Evolutionary conservation across 768 basidiomycete species (phyloP).

Genomic region (Pleurotus ostreatus): DNA sequence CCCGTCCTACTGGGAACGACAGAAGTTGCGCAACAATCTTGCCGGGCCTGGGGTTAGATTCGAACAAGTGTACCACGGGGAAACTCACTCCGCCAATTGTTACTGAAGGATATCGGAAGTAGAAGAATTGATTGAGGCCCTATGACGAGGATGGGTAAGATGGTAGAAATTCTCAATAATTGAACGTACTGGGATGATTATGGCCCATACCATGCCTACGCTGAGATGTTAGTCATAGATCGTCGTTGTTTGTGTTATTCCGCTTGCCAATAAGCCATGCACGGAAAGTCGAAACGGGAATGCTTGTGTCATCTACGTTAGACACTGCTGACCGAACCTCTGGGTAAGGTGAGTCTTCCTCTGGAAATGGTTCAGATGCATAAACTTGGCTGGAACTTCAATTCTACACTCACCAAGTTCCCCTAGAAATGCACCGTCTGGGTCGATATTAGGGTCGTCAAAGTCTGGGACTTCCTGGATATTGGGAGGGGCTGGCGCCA

Average conservation of each 20-base stretch:
- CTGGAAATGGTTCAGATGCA: conserved; percentile 58
- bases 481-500: conserved; percentile 16
- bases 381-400: conserved; percentile 19
- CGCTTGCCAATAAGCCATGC: conserved; percentile 62
- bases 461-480: conserved; percentile 28
- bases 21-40: conserved; percentile 67
- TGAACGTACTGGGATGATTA: conserved; percentile 48
- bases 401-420: conserved; percentile 36
- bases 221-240: background rate
- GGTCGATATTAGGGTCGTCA: conserved; percentile 54
- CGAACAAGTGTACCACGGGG: background rate
- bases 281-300: conserved; percentile 60
- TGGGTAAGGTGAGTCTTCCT: conserved; percentile 55
- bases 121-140: conserved; percentile 73
- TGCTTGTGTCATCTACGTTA: conserved; percentile 60
- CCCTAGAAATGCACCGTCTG: conserved; percentile 37
- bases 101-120: conserved; percentile 72
- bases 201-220: conserved; percentile 50
- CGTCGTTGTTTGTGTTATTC: background rate
- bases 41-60: background rate
- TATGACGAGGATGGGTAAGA: background rate
- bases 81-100: conserved; percentile 43
- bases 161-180: background rate
- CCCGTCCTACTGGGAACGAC: conserved; percentile 59
- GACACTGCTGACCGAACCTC: conserved; percentile 55